Evolutionary conservation across 768 basidiomycete genomes (phyloP).

Genomic region (Nidularia pulvinata): DNA sequence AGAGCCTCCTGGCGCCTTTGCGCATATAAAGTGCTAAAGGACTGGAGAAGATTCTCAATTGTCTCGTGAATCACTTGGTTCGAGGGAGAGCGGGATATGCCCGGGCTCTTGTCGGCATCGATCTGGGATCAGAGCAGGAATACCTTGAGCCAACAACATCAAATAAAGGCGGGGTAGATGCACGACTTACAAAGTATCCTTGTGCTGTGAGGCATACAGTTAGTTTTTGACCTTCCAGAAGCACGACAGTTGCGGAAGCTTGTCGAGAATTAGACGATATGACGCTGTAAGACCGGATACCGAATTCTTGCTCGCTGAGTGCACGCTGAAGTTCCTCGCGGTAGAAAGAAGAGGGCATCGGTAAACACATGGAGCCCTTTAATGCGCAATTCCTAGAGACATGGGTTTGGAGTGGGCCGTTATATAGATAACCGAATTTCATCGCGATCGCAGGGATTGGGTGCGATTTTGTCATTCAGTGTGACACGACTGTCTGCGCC

Average conservation of each 20-base stretch:
- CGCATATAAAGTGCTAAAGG: slow-evolving; percentile 53
- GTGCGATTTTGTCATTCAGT: slow-evolving; percentile 10
- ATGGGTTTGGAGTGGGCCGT: slow-evolving; percentile 14
- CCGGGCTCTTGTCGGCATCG: background rate
- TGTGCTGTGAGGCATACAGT: slow-evolving; percentile 44
- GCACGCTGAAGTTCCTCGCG: slow-evolving; percentile 51
- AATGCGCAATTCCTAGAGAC: slow-evolving; percentile 9
- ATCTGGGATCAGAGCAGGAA: background rate
- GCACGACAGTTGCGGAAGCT: slow-evolving; percentile 51
- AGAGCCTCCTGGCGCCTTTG: slow-evolving; percentile 44
- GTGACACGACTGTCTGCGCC: slow-evolving; percentile 12
- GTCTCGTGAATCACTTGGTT: slow-evolving; percentile 36
- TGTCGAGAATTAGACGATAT: slow-evolving; percentile 35
- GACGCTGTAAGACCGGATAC: slow-evolving; percentile 47
- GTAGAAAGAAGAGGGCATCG: slow-evolving; percentile 28
- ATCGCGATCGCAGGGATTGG: slow-evolving; percentile 14
- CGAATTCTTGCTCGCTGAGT: slow-evolving; percentile 59
- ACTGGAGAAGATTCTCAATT: slow-evolving; percentile 55
- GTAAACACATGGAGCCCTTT: slow-evolving; percentile 8
- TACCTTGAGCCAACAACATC: background rate
- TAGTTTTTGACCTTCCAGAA: slow-evolving; percentile 54
- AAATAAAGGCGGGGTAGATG: slow-evolving; percentile 6
- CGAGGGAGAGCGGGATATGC: background rate
- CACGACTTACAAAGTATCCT: slow-evolving; percentile 53
- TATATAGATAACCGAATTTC: slow-evolving; percentile 21